A percentile compares a stretch with the other conserved stretches of the same genome.
Evolutionary conservation across 805 yeast species (phyloP).

Genomic region (Maudiozyma turicensis): DNA sequence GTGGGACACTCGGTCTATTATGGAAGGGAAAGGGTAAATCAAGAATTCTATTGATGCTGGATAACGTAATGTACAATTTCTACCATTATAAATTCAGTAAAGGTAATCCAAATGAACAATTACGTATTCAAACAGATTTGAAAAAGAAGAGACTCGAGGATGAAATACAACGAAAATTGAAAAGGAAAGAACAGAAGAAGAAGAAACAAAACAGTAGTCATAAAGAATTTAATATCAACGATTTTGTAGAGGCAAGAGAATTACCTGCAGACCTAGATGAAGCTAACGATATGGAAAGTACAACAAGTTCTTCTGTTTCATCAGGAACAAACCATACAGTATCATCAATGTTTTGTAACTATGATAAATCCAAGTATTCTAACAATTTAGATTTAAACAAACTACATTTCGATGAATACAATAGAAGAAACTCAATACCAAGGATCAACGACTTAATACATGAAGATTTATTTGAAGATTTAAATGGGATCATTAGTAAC

Average conservation of each 20-base stretch:
- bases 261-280: neutral
- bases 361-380: conserved; percentile 2
- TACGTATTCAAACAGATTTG: conserved; percentile 8
- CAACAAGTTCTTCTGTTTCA: neutral
- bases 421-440: conserved; percentile 22
- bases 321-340: conserved; percentile 1
- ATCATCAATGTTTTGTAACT: conserved; percentile 8
- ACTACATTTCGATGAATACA: conserved; percentile 19
- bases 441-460: conserved; percentile 7
- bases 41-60: conserved; percentile 18
- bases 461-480: neutral
- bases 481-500: neutral
- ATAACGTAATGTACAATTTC: conserved; percentile 11
- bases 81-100: conserved; percentile 10
- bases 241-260: conserved; percentile 3
- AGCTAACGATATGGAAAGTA: neutral
- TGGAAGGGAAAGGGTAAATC: conserved; percentile 45
- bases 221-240: conserved; percentile 1
- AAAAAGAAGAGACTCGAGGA: neutral
- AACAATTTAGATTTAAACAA: conserved; percentile 1
- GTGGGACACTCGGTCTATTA: conserved; percentile 30
- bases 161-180: neutral
- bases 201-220: neutral
- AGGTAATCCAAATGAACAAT: conserved; percentile 19
- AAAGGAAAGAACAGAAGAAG: neutral